These are phyloP conservation scores for Mycoemilia scoparia DNA, from an alignment of 192 early-diverging fungal species.

Conservation along the genomic window DNA sequence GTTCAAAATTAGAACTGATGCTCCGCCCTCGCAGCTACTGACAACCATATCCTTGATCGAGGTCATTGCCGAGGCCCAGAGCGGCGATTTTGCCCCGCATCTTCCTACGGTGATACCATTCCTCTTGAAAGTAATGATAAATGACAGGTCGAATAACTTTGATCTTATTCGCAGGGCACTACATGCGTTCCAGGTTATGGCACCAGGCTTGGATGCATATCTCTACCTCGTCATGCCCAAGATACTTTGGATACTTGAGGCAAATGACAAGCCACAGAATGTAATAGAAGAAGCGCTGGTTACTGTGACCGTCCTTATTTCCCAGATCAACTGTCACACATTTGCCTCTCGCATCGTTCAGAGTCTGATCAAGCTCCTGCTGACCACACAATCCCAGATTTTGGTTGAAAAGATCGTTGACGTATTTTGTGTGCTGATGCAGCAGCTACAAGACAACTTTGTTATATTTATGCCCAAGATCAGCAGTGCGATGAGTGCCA, in stretches of 20 bases:
- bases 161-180: slow-evolving; percentile 45
- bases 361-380: slow-evolving; percentile 59
- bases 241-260: slow-evolving; percentile 64
- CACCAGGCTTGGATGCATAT: slow-evolving; percentile 79
- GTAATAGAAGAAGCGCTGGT: slow-evolving; percentile 46
- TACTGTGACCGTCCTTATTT: slow-evolving; percentile 53
- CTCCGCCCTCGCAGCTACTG: slow-evolving; percentile 41
- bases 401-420: slow-evolving; percentile 57
- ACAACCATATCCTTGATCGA: slow-evolving; percentile 66
- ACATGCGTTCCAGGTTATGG: slow-evolving; percentile 64
- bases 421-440: slow-evolving; percentile 56
- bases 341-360: slow-evolving; percentile 78
- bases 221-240: slow-evolving; percentile 77
- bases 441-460: slow-evolving; percentile 74
- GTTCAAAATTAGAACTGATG: slow-evolving; percentile 58
- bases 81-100: slow-evolving; percentile 76
- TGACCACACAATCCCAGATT: slow-evolving; percentile 20
- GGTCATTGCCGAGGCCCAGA: slow-evolving; percentile 61
- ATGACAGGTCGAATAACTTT: slow-evolving; percentile 51
- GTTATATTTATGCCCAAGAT: slow-evolving; percentile 75
- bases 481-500: slow-evolving; percentile 47
- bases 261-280: slow-evolving; percentile 34
- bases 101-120: slow-evolving; percentile 62
- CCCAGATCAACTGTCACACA: slow-evolving; percentile 61
- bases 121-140: slow-evolving; percentile 70